Percentiles rank a stretch among this genome's conserved stretches.
Conservation (phyloP, 106 monocot genomes). For the Phalaenopsis equestris region DNA sequence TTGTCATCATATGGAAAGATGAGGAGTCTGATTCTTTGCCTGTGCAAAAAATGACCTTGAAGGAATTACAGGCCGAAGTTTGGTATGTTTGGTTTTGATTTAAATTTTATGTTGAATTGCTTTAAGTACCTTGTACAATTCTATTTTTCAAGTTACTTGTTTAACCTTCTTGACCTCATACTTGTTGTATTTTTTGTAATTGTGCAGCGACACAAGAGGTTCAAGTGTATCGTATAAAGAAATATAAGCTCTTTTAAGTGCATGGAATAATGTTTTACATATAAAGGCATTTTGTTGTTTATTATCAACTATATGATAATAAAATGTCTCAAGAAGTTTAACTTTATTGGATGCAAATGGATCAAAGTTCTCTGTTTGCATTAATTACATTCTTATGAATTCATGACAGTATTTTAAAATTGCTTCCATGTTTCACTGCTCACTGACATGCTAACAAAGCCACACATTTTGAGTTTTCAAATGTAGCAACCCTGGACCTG, state of each 20-base stretch:
- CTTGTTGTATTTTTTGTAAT: background rate
- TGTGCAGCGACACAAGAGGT: background rate
- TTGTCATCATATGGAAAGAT: conserved; percentile 73
- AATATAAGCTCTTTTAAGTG: background rate
- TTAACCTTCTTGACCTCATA: background rate
- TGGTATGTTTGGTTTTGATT: conserved; percentile 37
- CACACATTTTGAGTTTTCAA: background rate
- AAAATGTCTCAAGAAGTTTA: background rate
- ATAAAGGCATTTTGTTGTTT: background rate
- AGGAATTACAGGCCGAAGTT: conserved; percentile 59
- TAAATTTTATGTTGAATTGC: background rate
- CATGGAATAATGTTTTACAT: background rate
- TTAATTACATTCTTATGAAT: background rate
- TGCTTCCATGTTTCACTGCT: no score
- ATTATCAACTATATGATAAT: background rate
- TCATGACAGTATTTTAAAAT: background rate
- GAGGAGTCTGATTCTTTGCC: conserved; percentile 70
- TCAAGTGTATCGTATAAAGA: background rate
- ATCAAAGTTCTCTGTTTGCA: background rate
- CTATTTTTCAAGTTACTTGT: background rate
- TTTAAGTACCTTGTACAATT: background rate
- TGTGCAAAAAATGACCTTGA: conserved; percentile 55
- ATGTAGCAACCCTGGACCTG: background rate
- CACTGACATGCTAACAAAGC: no score
- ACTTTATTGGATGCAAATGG: background rate